A percentile compares a stretch with the other conserved stretches of the same genome.
These are phyloP conservation scores for Aureobasidium sp. DNA, from an alignment of 2,329 filamentous ascomycete genomes.

Conservation along the genomic window DNA sequence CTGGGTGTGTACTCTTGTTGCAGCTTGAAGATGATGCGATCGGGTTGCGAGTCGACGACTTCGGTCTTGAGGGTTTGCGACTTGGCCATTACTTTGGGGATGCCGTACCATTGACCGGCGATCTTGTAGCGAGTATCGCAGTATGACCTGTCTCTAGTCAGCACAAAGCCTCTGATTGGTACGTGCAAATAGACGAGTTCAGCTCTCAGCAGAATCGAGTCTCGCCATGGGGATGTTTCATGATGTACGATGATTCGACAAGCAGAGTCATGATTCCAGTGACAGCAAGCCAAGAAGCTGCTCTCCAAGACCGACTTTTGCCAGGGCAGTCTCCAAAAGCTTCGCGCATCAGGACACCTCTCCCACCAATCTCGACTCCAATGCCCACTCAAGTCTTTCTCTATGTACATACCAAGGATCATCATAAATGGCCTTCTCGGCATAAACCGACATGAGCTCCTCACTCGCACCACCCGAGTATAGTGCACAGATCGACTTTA, in stretches of 20 bases:
- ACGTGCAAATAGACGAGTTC: background rate
- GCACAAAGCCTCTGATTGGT: slow-evolving; percentile 34
- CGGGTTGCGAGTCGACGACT: slow-evolving; percentile 31
- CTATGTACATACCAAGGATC: slow-evolving; percentile 31
- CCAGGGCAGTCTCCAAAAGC: too few relatives aligned
- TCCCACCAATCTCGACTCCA: background rate
- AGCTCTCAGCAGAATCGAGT: background rate
- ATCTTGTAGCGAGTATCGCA: slow-evolving; percentile 45
- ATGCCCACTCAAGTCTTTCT: slow-evolving; percentile 14
- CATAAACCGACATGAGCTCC: slow-evolving; percentile 43
- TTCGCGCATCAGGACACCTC: background rate
- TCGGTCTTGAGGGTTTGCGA: slow-evolving; percentile 36
- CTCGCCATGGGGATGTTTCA: too few relatives aligned
- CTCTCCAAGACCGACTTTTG: too few relatives aligned
- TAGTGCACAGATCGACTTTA: slow-evolving; percentile 36
- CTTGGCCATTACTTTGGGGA: slow-evolving; percentile 35
- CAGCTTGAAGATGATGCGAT: slow-evolving; percentile 41
- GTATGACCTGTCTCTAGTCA: slow-evolving; percentile 23
- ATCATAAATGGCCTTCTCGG: slow-evolving; percentile 39
- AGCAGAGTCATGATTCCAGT: too few relatives aligned
- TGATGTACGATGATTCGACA: too few relatives aligned
- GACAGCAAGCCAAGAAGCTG: too few relatives aligned
- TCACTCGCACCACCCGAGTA: slow-evolving; percentile 42
- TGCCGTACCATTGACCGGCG: slow-evolving; percentile 21
- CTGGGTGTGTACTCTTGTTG: slow-evolving; percentile 41